A percentile compares a stretch with the other conserved stretches of the same genome.
These are phyloP conservation scores for Citrullus mucosospermus DNA, from an alignment of 306 rosid genomes.

Conservation along the genomic window DNA sequence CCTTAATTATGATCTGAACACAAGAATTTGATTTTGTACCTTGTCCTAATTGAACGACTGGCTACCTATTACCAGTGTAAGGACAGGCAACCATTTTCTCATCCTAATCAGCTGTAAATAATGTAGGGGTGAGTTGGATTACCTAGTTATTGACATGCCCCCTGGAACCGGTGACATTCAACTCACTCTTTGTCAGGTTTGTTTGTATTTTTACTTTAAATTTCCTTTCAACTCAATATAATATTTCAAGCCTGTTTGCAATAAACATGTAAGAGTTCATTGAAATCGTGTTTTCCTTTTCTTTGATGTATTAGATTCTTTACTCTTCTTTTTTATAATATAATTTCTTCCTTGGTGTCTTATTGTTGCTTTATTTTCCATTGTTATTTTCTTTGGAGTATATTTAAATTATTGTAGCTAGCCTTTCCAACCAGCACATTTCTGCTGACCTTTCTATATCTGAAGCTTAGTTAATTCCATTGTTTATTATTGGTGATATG, in stretches of 20 bases:
- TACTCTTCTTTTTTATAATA: not conserved
- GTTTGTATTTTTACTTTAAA: not conserved
- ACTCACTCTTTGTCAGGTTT: conserved; percentile 95
- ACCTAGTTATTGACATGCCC: conserved; percentile 94
- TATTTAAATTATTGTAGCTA: not conserved
- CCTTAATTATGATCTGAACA: not conserved
- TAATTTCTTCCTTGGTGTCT: not conserved
- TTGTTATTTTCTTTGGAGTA: not conserved
- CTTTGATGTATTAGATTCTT: not conserved
- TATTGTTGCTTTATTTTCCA: not conserved
- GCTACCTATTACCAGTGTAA: not conserved
- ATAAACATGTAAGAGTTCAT: not conserved
- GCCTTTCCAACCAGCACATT: not conserved
- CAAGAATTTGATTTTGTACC: not conserved
- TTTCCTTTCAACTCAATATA: not conserved
- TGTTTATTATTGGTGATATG: conserved; percentile 12
- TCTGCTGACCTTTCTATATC: not conserved
- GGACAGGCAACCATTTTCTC: conserved; percentile 3
- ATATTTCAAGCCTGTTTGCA: not conserved
- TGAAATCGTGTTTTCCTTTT: not conserved
- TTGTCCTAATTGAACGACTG: not conserved
- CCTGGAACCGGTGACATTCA: conserved; percentile 99
- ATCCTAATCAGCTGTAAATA: conserved; percentile 14
- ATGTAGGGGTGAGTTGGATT: conserved; percentile 94
- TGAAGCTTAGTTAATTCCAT: not conserved